Conservation (phyloP, 208 protist species). For the Wallacemonas sp. region DNA sequence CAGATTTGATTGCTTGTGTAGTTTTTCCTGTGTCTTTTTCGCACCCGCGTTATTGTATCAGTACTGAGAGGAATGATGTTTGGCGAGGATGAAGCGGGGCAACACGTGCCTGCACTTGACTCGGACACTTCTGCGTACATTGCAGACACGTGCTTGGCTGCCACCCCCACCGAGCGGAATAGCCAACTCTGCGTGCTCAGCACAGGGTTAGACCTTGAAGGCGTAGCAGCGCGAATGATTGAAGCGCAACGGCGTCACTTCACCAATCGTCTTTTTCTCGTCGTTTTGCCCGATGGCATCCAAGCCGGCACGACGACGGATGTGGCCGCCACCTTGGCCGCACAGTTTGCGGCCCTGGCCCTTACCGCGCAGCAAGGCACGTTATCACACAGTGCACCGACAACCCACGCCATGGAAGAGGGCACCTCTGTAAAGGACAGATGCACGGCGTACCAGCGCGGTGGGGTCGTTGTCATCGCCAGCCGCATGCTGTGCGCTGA, state of each 20-base stretch:
- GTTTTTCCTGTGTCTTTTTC: too few species aligned
- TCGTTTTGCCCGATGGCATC: constrained; percentile 94
- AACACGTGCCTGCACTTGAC: constrained; percentile 9
- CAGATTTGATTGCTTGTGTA: too few species aligned
- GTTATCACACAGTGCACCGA: constrained; percentile 3
- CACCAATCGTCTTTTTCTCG: constrained; percentile 34
- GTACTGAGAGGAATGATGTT: too few species aligned
- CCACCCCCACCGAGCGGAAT: constrained; percentile 19
- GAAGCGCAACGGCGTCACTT: constrained; percentile 11
- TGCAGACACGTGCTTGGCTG: constrained; percentile 21
- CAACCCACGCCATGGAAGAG: constrained; percentile 61
- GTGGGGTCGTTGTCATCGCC: constrained; percentile 66
- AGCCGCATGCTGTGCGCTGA: constrained; percentile 75
- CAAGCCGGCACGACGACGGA: constrained; percentile 86
- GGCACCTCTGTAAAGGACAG: constrained; percentile 59
- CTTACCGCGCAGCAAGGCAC: background rate
- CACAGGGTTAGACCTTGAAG: constrained; percentile 57
- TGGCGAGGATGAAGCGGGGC: constrained; percentile 7
- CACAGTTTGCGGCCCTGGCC: constrained; percentile 11
- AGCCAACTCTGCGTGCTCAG: constrained; percentile 72
- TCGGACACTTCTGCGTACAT: constrained; percentile 28
- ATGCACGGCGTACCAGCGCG: constrained; percentile 56
- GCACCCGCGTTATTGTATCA: too few species aligned
- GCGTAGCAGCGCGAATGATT: constrained; percentile 40
- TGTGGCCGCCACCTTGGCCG: constrained; percentile 66